Evolutionary conservation across 2,329 filamentous ascomycete genomes (phyloP).

Genomic region (Elsinoe fawcettii): DNA sequence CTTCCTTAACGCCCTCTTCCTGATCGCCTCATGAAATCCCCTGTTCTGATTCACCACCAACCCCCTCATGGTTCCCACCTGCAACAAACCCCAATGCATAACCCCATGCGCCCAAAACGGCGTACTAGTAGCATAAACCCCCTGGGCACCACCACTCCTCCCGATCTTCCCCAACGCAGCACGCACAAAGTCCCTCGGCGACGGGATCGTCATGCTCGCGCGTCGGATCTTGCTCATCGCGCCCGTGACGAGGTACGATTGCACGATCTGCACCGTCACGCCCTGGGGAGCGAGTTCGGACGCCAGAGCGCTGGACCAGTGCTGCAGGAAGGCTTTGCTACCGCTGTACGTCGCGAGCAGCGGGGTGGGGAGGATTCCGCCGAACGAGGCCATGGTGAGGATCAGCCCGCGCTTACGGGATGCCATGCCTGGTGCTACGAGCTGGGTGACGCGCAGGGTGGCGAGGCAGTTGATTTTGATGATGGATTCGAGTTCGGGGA

Average conservation of each 20-base stretch:
- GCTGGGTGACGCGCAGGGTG: constrained; percentile 79
- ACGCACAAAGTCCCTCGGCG: constrained; percentile 72
- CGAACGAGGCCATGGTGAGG: constrained; percentile 95
- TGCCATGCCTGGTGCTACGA: constrained; percentile 77
- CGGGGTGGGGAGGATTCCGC: constrained; percentile 83
- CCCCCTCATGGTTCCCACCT: constrained; percentile 51
- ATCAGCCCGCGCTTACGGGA: constrained; percentile 79
- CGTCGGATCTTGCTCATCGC: constrained; percentile 95
- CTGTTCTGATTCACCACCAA: constrained; percentile 54
- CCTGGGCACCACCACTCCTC: constrained; percentile 65
- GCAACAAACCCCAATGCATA: constrained; percentile 70
- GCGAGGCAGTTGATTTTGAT: constrained; percentile 92
- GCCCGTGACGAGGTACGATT: constrained; percentile 88
- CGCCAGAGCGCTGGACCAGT: constrained; percentile 84
- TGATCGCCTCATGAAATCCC: constrained; percentile 73
- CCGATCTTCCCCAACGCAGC: constrained; percentile 75
- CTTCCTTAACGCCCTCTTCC: constrained; percentile 75
- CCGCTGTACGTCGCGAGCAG: constrained; percentile 93
- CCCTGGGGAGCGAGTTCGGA: constrained; percentile 73
- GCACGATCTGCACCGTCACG: constrained; percentile 81
- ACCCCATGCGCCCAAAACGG: constrained; percentile 89
- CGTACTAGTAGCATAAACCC: constrained; percentile 74
- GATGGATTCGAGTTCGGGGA: constrained; percentile 77
- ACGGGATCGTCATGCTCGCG: constrained; percentile 69
- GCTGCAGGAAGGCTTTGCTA: constrained; percentile 94